Evolutionary conservation across 192 early-diverging fungal genomes (phyloP).

Genomic region (Ambispora gerdemannii): DNA sequence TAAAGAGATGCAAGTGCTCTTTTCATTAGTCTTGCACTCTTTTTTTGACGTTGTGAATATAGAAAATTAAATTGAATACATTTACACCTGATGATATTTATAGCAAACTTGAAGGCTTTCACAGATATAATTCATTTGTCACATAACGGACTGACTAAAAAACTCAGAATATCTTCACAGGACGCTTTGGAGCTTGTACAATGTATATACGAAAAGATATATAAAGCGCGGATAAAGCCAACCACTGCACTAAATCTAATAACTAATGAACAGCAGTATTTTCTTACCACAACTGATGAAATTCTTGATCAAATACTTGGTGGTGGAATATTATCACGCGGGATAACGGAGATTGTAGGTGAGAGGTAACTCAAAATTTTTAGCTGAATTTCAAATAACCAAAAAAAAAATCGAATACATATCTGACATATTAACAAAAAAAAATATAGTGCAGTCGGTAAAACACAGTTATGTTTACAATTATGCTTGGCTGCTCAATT

Average conservation of each 20-base stretch:
- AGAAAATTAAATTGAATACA: background rate
- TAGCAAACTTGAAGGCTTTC: conserved; percentile 22
- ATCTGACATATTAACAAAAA: background rate
- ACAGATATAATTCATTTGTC: background rate
- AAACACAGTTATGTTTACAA: conserved; percentile 85
- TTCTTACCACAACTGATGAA: conserved; percentile 52
- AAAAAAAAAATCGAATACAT: background rate
- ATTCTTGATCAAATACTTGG: conserved; percentile 55
- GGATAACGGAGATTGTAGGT: conserved; percentile 71
- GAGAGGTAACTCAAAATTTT: conserved; percentile 49
- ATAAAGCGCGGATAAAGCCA: background rate
- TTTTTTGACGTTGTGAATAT: background rate
- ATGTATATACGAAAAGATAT: background rate
- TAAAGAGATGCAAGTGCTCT: background rate
- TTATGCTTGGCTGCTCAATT: conserved; percentile 68
- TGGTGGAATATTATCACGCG: conserved; percentile 55
- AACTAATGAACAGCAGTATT: conserved; percentile 27
- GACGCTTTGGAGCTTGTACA: conserved; percentile 15
- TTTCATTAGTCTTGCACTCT: background rate
- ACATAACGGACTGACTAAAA: background rate
- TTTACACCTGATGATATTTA: background rate
- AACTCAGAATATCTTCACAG: conserved; percentile 9
- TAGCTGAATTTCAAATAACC: no score
- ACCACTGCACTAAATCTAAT: conserved; percentile 38
- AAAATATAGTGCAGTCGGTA: conserved; percentile 66